Conservation (phyloP, 768 basidiomycete genomes). For the Leucocoprinus sp. region DNA sequence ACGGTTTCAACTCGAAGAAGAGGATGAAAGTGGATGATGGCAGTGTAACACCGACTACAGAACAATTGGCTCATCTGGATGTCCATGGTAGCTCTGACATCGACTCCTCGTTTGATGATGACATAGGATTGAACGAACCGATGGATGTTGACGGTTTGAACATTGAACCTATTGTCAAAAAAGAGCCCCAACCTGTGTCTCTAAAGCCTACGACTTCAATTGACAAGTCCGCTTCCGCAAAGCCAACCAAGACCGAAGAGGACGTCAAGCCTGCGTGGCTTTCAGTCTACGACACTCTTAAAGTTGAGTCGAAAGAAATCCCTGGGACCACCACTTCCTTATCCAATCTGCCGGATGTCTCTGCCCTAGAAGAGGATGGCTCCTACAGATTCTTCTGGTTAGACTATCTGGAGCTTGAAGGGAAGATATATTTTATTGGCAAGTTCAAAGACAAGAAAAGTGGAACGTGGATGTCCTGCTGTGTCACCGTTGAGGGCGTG, state of each 20-base stretch:
- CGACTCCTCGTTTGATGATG: conserved; percentile 39
- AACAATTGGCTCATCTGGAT: conserved; percentile 50
- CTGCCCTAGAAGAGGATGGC: conserved; percentile 76
- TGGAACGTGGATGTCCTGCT: conserved; percentile 72
- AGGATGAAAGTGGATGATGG: conserved; percentile 40
- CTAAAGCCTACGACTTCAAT: conserved; percentile 15
- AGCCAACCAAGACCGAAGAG: conserved; percentile 39
- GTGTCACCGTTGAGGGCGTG: conserved; percentile 76
- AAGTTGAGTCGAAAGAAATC: conserved; percentile 51
- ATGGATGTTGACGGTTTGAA: conserved; percentile 47
- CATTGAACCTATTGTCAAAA: conserved; percentile 27
- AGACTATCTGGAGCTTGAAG: conserved; percentile 84
- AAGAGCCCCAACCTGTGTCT: conserved; percentile 11
- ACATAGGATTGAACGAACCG: conserved; percentile 55
- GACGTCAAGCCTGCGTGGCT: conserved; percentile 57
- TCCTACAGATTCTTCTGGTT: conserved; percentile 92
- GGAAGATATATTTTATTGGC: conserved; percentile 81
- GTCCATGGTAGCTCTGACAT: conserved; percentile 44
- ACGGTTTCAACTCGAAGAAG: conserved; percentile 65
- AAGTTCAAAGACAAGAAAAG: conserved; percentile 79
- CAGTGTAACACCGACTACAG: conserved; percentile 45
- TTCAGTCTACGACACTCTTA: conserved; percentile 65
- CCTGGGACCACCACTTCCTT: conserved; percentile 40
- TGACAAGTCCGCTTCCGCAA: conserved; percentile 12
- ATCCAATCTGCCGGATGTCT: conserved; percentile 32